Evolutionary conservation across 2,329 filamentous ascomycete species (phyloP), one percentile per base, ranked within the genome.

Genomic region (Ophiostoma sp.): DNA sequence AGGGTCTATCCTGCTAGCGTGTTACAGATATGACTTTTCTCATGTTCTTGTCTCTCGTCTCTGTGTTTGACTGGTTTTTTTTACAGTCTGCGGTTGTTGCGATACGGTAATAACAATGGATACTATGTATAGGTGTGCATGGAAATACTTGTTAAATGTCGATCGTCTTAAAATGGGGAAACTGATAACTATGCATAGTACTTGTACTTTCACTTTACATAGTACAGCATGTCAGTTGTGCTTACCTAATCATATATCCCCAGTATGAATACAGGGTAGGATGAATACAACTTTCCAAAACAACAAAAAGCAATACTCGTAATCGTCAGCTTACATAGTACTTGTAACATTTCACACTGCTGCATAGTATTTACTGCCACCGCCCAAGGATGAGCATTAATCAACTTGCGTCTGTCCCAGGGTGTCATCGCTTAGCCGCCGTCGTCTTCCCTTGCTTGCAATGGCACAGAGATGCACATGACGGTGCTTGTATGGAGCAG

Each of bases 381-480:
- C 1, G 7, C 52, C 8, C 44, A 17, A 27, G 33, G 60, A 64
- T 35, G 60, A n/a, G 60, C 60, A 35, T 64, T 64, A 35, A 35
- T 64, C 60, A 64, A 64, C 60, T 64, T 36, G 31, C 11, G 33
- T 15, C 33, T 31, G 60, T 64, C 31, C 60, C 60, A 64, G 33
- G 31, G 60, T 64, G 8, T 36, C 60, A 64, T 64, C 60, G 60
- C 60, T 62, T 17, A 35, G 60, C 52, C 52, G 52, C 52, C 52
- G 52, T 57, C 52, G 33, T 17, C 60, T n/a, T 64, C 31, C 27
- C 33, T 64, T 36, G 60, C 60, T 64, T 36, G 27, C 31, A 36
- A n/a, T 39, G 31, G 48, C 52, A 54, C 52, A 5, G n/a, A 57
- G n/a, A 57, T 27, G 52, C 52, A 57, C 23, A 57, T 57, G 52